These are phyloP conservation scores for Aspergillus sp. DNA, from an alignment of 2,329 filamentous ascomycete species.

Conservation along the genomic window DNA sequence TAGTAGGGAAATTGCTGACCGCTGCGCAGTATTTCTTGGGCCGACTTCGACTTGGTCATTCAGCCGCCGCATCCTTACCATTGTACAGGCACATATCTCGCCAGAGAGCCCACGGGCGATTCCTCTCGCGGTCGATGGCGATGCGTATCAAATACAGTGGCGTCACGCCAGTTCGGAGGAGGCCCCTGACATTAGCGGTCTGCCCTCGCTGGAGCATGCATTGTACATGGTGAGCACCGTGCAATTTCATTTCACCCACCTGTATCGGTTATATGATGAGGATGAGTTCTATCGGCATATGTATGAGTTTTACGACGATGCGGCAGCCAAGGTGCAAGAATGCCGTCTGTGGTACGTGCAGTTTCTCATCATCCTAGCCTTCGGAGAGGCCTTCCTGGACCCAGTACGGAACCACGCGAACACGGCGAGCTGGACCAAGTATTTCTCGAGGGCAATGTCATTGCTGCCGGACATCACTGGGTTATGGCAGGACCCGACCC, in stretches of 20 bases:
- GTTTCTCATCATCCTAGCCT: constrained; percentile 53
- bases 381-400: constrained; percentile 54
- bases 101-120: constrained; percentile 39
- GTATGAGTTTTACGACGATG: constrained; percentile 42
- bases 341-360: constrained; percentile 52
- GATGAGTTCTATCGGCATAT: constrained; percentile 48
- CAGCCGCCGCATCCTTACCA: constrained; percentile 49
- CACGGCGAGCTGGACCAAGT: constrained; percentile 47
- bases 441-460: constrained; percentile 47
- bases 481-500: constrained; percentile 44
- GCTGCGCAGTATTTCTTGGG: constrained; percentile 50
- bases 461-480: constrained; percentile 43
- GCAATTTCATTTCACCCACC: constrained; percentile 56
- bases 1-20: not conserved
- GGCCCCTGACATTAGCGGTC: constrained; percentile 31
- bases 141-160: constrained; percentile 53
- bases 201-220: constrained; percentile 55
- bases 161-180: constrained; percentile 41
- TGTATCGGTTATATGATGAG: constrained; percentile 58
- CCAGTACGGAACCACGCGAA: constrained; percentile 35
- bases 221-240: constrained; percentile 57
- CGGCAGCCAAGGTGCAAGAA: constrained; percentile 26
- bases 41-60: constrained; percentile 60
- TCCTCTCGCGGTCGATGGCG: constrained; percentile 51
- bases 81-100: constrained; percentile 51